These are phyloP conservation scores for Terana coerulea DNA, from an alignment of 768 basidiomycete species.

Conservation along the genomic window DNA sequence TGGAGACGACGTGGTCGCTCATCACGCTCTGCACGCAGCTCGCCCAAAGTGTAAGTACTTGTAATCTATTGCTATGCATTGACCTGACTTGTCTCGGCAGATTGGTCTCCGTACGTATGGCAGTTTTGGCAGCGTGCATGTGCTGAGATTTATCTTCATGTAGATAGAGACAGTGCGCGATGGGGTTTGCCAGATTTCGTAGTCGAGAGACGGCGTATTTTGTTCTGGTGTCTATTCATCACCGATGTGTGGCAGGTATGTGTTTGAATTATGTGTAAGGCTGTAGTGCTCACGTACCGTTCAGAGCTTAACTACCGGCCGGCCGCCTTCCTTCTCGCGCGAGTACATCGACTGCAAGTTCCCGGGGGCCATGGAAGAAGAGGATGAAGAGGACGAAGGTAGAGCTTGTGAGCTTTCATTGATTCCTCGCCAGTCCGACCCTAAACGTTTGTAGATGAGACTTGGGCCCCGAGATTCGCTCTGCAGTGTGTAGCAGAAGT, in stretches of 20 bases:
- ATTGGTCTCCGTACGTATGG: slow-evolving; percentile 39
- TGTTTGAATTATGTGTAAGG: slow-evolving; percentile 2
- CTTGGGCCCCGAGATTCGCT: slow-evolving; percentile 64
- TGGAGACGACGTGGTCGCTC: slow-evolving; percentile 29
- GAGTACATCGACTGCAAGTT: slow-evolving; percentile 66
- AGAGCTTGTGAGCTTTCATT: not conserved
- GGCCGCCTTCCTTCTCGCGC: slow-evolving; percentile 65
- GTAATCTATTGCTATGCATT: slow-evolving; percentile 19
- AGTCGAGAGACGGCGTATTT: slow-evolving; percentile 58
- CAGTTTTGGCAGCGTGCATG: not conserved
- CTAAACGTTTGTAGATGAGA: slow-evolving; percentile 38
- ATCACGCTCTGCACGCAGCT: slow-evolving; percentile 55
- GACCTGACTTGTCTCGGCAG: slow-evolving; percentile 18
- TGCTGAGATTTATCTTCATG: not conserved
- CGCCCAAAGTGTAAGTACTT: slow-evolving; percentile 56
- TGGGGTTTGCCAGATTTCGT: slow-evolving; percentile 59
- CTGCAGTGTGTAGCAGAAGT: slow-evolving; percentile 64
- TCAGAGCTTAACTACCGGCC: slow-evolving; percentile 66
- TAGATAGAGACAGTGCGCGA: slow-evolving; percentile 69
- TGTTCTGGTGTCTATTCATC: slow-evolving; percentile 79
- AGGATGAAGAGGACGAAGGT: slow-evolving; percentile 15
- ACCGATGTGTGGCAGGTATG: slow-evolving; percentile 67
- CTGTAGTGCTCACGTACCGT: not conserved
- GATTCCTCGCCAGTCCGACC: not conserved
- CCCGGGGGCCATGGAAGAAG: slow-evolving; percentile 34